phyloP scores from a whole-genome alignment of 257 asterid species.

The Ilex asprella region DNA sequence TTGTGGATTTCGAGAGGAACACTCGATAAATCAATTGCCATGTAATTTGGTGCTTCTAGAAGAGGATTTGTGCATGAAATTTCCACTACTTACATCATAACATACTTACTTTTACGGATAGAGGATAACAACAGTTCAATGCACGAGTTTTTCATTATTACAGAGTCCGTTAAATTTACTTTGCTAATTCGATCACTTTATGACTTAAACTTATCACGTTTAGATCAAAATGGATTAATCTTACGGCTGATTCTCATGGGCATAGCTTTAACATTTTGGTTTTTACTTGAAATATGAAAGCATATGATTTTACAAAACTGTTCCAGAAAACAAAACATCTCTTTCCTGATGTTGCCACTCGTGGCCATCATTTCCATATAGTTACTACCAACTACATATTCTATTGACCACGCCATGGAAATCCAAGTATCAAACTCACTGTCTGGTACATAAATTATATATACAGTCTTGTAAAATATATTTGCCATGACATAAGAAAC shows the following conservation, averaged over 20 bases:
- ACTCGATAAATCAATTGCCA: too few species aligned
- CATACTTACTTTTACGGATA: not conserved
- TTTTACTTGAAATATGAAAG: not conserved
- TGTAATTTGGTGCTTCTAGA: too few species aligned
- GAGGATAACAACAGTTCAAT: not conserved
- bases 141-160: too few species aligned
- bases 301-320: not conserved
- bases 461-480: too few species aligned
- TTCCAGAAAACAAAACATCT: not conserved
- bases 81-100: not conserved
- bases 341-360: not conserved
- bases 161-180: not conserved
- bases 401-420: constrained; percentile 1
- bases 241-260: not conserved
- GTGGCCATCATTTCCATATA: not conserved
- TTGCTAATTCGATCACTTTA: too few species aligned
- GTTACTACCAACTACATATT: not conserved
- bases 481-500: constrained; percentile 21
- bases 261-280: not conserved
- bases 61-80: too few species aligned
- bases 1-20: too few species aligned
- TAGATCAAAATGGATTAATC: too few species aligned
- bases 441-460: not conserved
- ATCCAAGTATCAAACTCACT: not conserved
- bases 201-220: too few species aligned